Evolutionary conservation across 352 stramenopile species (phyloP), one percentile per base, ranked within the genome.

Genomic region (Globisporangium recalcitrans): DNA sequence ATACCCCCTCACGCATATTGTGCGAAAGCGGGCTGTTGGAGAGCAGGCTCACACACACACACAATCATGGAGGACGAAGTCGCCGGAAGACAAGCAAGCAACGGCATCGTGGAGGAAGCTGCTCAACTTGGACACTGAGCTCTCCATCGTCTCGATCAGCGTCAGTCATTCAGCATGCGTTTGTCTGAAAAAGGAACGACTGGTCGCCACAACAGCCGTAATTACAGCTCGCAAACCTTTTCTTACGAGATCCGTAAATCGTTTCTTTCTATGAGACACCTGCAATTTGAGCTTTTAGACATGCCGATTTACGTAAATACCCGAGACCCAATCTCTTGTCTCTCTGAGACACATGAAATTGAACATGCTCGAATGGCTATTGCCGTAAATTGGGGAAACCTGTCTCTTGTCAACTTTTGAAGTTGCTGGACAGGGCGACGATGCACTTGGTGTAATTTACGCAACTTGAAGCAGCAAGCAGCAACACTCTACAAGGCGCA

Each of bases 1-100:
- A 91, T 88, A 87, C 82, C 79, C 77, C 85, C 69, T 71, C 64
- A 71, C 78, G 71, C 79, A 90, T 64, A 68, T 63, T 52, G 69
- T 70, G 67, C 69, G 53, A 71, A 49, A 58, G 67, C 72, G 79
- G 71, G 79, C 74, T 91, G 82, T 89, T 89, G 79, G 74, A 82
- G 79, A 82, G 82, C 82, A 76, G 26, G 34, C 19, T 4, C 31
- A 56, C 52, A 71, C 24, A 62, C 19, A 52, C 8, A 67, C 19
- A 42, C 27, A 38, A 5, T 38, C 16, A 4, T 11, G 36, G n/a
- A 47, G 14, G 14, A 32, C n/a, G n/a, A n/a, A n/a, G n/a, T n/a
- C n/a, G n/a, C n/a, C n/a, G n/a, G n/a, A n/a, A n/a, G n/a, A n/a
- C n/a, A n/a, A n/a, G n/a, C n/a, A n/a, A n/a, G n/a, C n/a, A n/a